Percentiles rank a stretch among this genome's conserved stretches.
Conservation (phyloP, 192 early-diverging fungal species). For the Dimargaris xerosporica region DNA sequence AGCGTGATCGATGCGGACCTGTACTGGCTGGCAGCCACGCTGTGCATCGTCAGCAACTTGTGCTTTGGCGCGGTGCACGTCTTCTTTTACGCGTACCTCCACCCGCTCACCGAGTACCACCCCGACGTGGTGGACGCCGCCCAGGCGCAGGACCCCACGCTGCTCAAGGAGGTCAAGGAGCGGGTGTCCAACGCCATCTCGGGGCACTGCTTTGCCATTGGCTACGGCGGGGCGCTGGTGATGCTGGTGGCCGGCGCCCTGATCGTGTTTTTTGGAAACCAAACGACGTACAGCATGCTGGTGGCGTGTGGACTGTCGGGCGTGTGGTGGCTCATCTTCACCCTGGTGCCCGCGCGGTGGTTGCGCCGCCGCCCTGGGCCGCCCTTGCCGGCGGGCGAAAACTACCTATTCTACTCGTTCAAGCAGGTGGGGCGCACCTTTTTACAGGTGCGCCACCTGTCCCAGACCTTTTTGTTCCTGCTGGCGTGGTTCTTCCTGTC, state of each 20-base stretch:
- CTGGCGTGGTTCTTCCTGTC: slow-evolving; percentile 55
- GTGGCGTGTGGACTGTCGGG: slow-evolving; percentile 23
- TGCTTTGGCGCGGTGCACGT: slow-evolving; percentile 31
- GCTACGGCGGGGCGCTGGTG: slow-evolving; percentile 30
- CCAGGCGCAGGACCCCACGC: background rate
- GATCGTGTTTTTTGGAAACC: slow-evolving; percentile 22
- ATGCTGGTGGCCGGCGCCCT: slow-evolving; percentile 25
- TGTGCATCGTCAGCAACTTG: slow-evolving; percentile 28
- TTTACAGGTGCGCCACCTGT: slow-evolving; percentile 27
- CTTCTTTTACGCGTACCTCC: slow-evolving; percentile 36
- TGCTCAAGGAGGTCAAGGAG: background rate
- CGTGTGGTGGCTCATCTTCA: slow-evolving; percentile 30
- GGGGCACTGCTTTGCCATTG: slow-evolving; percentile 24
- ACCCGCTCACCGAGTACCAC: slow-evolving; percentile 5
- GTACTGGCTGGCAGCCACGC: slow-evolving; percentile 21
- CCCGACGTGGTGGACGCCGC: slow-evolving; percentile 3
- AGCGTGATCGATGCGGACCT: slow-evolving; percentile 16
- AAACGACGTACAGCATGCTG: slow-evolving; percentile 20
- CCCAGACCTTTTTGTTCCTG: slow-evolving; percentile 44
- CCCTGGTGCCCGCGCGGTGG: slow-evolving; percentile 22
- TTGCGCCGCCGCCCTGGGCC: slow-evolving; percentile 24
- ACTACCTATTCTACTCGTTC: slow-evolving; percentile 27
- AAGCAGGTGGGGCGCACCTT: slow-evolving; percentile 26
- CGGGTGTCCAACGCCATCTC: slow-evolving; percentile 24
- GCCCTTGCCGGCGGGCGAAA: slow-evolving; percentile 24